Percentiles rank a stretch among this genome's conserved stretches.
These are phyloP conservation scores for Trypanosoma cruzi DNA, from an alignment of 208 protist genomes.

Conservation along the genomic window DNA sequence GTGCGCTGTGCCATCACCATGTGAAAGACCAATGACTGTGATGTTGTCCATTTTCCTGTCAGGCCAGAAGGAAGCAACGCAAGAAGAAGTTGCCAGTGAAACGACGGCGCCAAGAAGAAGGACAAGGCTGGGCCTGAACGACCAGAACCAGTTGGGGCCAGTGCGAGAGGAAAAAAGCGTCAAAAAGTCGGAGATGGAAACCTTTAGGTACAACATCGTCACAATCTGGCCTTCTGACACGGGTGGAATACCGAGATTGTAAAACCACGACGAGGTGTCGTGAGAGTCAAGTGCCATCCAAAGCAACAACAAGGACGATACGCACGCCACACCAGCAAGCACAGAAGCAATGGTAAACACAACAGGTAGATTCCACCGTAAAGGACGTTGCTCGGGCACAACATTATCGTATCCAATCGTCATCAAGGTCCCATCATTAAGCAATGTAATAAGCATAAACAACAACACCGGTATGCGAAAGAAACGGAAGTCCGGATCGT, in stretches of 20 bases:
- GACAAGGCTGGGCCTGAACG: constrained; percentile 19
- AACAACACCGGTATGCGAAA: constrained; percentile 89
- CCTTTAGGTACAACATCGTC: constrained; percentile 57
- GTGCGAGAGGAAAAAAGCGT: constrained; percentile 54
- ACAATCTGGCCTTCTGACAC: constrained; percentile 44
- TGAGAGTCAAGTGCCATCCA: constrained; percentile 46
- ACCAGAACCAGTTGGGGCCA: constrained; percentile 30
- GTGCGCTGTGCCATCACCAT: constrained; percentile 19
- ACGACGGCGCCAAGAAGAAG: constrained; percentile 26
- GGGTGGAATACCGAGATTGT: constrained; percentile 37
- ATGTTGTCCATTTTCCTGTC: constrained; percentile 30
- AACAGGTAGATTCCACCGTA: constrained; percentile 51
- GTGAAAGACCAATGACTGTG: constrained; percentile 32
- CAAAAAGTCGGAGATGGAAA: constrained; percentile 57
- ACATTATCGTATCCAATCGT: constrained; percentile 51
- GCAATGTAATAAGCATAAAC: constrained; percentile 93
- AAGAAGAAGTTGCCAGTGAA: constrained; percentile 29
- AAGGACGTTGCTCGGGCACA: constrained; percentile 30
- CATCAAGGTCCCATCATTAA: constrained; percentile 63
- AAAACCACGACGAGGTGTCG: constrained; percentile 25
- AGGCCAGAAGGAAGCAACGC: constrained; percentile 37
- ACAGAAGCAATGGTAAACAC: constrained; percentile 35
- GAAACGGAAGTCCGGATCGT: constrained; percentile 67
- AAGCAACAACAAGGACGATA: constrained; percentile 57
- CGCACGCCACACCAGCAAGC: constrained; percentile 41